A percentile compares a stretch with the other conserved stretches of the same genome.
phyloP scores from a whole-genome alignment of 2,329 filamentous ascomycete species.

The Chaetomiaceae sp. region DNA sequence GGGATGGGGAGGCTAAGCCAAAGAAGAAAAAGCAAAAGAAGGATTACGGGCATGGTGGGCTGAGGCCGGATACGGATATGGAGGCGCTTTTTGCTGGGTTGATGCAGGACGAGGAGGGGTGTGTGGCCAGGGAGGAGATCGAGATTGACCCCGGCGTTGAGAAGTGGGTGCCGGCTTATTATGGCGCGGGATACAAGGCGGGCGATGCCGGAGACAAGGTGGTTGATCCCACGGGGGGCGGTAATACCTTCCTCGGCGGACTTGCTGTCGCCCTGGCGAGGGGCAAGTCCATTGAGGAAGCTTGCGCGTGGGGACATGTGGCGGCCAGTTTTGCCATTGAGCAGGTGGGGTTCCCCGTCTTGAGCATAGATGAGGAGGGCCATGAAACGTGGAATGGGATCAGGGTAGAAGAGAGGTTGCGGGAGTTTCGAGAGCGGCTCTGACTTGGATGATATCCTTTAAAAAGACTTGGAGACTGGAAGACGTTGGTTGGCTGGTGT shows the following conservation, averaged over 20 bases:
- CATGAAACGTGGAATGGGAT: constrained; percentile 60
- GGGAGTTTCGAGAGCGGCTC: constrained; percentile 45
- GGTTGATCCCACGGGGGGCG: constrained; percentile 89
- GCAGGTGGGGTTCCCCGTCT: constrained; percentile 75
- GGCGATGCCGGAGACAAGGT: constrained; percentile 46
- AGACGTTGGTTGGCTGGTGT: neutral
- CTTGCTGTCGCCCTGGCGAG: constrained; percentile 55
- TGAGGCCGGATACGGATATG: constrained; percentile 60
- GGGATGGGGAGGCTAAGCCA: constrained; percentile 17
- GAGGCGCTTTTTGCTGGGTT: constrained; percentile 57
- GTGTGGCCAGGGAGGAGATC: constrained; percentile 53
- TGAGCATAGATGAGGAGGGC: constrained; percentile 44
- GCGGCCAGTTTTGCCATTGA: constrained; percentile 92
- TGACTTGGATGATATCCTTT: neutral
- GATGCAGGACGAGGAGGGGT: constrained; percentile 49
- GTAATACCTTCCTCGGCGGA: constrained; percentile 79
- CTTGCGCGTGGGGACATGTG: constrained; percentile 72
- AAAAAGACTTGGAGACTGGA: too few species aligned
- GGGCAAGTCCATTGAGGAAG: constrained; percentile 60
- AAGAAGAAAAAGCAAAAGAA: constrained; percentile 25
- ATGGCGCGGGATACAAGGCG: constrained; percentile 4
- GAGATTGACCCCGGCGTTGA: constrained; percentile 50
- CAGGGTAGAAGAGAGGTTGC: constrained; percentile 48
- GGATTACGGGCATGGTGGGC: constrained; percentile 40
- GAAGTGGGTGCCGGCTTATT: constrained; percentile 28